phyloP scores from a whole-genome alignment of 2,329 filamentous ascomycete genomes.

The Penicillium nordicum region DNA sequence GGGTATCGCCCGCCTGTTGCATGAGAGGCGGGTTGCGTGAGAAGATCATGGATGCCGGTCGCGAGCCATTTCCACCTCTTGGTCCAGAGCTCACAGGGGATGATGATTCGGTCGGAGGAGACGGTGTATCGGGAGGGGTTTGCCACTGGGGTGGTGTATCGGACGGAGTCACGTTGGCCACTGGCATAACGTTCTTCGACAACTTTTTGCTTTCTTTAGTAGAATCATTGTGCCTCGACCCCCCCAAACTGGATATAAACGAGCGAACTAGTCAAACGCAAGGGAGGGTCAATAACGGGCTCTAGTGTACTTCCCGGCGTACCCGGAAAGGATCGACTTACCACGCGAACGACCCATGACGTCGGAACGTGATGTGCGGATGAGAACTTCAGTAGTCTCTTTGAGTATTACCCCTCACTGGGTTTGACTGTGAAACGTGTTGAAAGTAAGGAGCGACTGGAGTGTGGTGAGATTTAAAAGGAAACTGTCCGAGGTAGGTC shows the following conservation, averaged over 20 bases:
- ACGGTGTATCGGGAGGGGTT: conserved; percentile 37
- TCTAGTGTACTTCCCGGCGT: conserved; percentile 8
- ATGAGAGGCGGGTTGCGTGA: conserved; percentile 81
- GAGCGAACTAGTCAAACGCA: conserved; percentile 64
- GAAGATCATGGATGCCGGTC: conserved; percentile 82
- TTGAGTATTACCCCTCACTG: conserved; percentile 3
- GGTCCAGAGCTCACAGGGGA: conserved; percentile 41
- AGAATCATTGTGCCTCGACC: conserved; percentile 29
- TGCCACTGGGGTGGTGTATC: conserved; percentile 27
- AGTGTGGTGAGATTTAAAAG: conserved; percentile 11
- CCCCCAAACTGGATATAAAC: conserved; percentile 67
- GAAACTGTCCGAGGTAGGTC: conserved; percentile 7
- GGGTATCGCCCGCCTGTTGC: conserved; percentile 78
- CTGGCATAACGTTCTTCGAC: conserved; percentile 21
- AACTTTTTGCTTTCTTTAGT: conserved; percentile 38
- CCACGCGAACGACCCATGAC: conserved; percentile 41
- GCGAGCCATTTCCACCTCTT: conserved; percentile 52
- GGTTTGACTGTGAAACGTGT: conserved; percentile 8
- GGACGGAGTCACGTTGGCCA: conserved; percentile 13
- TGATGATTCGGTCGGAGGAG: conserved; percentile 33
- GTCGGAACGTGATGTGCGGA: conserved; percentile 11
- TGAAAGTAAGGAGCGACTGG: neutral
- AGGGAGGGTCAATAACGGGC: conserved; percentile 23
- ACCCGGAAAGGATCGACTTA: conserved; percentile 25
- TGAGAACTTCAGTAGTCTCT: neutral